A percentile compares a stretch with the other conserved stretches of the same genome.
Conservation (phyloP, 192 early-diverging fungal species). For the Anaeromyces robustus region DNA sequence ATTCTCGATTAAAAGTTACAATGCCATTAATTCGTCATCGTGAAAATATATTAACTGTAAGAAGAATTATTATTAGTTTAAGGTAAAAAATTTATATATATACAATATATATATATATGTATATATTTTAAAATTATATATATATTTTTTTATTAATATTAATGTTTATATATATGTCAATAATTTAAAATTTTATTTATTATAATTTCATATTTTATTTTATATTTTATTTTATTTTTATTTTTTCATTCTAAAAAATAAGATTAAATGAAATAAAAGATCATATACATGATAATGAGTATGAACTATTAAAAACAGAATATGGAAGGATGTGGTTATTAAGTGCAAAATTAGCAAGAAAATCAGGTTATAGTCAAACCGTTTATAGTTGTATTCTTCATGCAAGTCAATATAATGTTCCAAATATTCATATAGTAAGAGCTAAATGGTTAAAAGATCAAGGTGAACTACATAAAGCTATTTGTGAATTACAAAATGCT, state of each 20-base stretch:
- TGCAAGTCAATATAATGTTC: slow-evolving; percentile 21
- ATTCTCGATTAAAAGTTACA: slow-evolving; percentile 27
- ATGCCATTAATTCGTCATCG: slow-evolving; percentile 32
- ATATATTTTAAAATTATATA: no score
- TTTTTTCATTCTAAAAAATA: no score
- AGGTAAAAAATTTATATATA: not conserved
- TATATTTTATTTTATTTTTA: no score
- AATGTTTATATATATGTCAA: no score
- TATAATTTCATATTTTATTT: no score
- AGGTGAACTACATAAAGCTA: slow-evolving; percentile 29
- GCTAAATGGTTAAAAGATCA: slow-evolving; percentile 42
- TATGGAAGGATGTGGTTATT: slow-evolving; percentile 47
- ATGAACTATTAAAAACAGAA: slow-evolving; percentile 3
- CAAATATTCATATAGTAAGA: slow-evolving; percentile 24
- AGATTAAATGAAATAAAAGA: not conserved
- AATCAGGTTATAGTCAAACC: slow-evolving; percentile 34
- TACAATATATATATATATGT: no score
- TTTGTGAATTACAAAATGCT: slow-evolving; percentile 24
- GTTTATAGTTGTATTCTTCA: slow-evolving; percentile 41
- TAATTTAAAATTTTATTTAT: no score
- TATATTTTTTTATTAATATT: no score
- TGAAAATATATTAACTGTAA: slow-evolving; percentile 41
- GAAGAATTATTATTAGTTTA: slow-evolving; percentile 14
- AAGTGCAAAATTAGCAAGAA: slow-evolving; percentile 35
- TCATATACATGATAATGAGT: not conserved